Conservation (phyloP, 306 rosid species). For the Sicyos edulis region DNA sequence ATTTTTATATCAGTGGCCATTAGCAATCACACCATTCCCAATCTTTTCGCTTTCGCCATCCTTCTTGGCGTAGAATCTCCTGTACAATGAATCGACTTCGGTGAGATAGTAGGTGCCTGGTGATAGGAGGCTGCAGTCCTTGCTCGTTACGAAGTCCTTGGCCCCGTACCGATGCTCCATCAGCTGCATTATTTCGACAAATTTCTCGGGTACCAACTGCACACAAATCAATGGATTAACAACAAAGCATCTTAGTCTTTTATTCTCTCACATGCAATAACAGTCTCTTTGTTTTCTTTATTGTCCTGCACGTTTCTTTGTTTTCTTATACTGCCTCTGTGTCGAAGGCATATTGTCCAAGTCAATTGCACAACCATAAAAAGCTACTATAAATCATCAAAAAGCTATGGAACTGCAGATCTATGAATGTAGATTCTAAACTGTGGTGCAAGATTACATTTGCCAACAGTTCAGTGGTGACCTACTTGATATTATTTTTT, state of each 20-base stretch:
- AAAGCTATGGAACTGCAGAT: not conserved
- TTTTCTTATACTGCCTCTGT: not conserved
- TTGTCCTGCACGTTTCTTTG: no score
- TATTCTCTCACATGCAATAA: no score
- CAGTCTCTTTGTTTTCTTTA: not conserved
- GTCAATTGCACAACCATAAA: constrained; percentile 13
- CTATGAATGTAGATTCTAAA: not conserved
- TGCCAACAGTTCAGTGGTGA: not conserved
- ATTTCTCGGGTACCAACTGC: constrained; percentile 76
- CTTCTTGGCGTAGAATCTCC: constrained; percentile 76
- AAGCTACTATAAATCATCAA: not conserved
- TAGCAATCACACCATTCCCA: constrained; percentile 41
- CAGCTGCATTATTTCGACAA: constrained; percentile 72
- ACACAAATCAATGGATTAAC: constrained; percentile 25
- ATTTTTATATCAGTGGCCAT: constrained; percentile 50
- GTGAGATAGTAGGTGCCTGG: constrained; percentile 95
- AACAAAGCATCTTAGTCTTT: not conserved
- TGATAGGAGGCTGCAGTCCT: constrained; percentile 63
- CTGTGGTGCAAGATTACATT: no score
- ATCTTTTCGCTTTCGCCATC: constrained; percentile 19
- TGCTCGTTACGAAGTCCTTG: constrained; percentile 84
- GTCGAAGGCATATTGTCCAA: not conserved
- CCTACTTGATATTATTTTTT: not conserved
- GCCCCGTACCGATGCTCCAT: constrained; percentile 96
- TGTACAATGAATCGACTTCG: constrained; percentile 76